These are phyloP conservation scores for Acanthochlamys bracteata DNA, from an alignment of 106 monocot genomes.

Conservation along the genomic window DNA sequence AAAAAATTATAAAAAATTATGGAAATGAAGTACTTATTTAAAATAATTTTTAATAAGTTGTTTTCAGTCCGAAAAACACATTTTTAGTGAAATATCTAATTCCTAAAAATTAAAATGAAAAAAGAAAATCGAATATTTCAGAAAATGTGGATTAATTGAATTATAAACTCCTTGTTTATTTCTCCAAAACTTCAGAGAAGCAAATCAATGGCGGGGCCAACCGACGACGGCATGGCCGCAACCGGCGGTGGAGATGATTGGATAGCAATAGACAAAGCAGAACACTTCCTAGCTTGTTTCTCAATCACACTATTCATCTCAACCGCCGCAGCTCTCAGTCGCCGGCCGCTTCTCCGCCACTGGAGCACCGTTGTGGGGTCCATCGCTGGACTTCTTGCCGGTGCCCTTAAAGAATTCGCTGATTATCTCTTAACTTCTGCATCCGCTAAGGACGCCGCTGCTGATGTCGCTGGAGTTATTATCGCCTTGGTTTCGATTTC, in stretches of 20 bases:
- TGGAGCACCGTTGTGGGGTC: conserved; percentile 32
- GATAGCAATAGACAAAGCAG: conserved; percentile 42
- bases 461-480: conserved; percentile 41
- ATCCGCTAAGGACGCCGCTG: conserved; percentile 52
- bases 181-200: too few relatives aligned
- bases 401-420: conserved; percentile 51
- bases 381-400: conserved; percentile 26
- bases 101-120: too few relatives aligned
- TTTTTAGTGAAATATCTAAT: too few relatives aligned
- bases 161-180: too few relatives aligned
- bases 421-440: conserved; percentile 63
- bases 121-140: too few relatives aligned
- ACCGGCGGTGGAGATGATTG: conserved; percentile 30
- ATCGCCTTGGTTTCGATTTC: conserved; percentile 21
- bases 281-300: conserved; percentile 46
- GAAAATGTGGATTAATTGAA: too few relatives aligned
- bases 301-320: conserved; percentile 36
- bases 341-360: conserved; percentile 27
- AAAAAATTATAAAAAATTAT: too few relatives aligned
- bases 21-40: too few relatives aligned
- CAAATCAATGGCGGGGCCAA: too few relatives aligned
- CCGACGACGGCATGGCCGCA: too few relatives aligned
- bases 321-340: conserved; percentile 13
- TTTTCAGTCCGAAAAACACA: too few relatives aligned
- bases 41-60: too few relatives aligned